Percentiles rank a stretch among this genome's conserved stretches.
phyloP scores from a whole-genome alignment of 768 basidiomycete species.

The Panaeolus papilionaceus region DNA sequence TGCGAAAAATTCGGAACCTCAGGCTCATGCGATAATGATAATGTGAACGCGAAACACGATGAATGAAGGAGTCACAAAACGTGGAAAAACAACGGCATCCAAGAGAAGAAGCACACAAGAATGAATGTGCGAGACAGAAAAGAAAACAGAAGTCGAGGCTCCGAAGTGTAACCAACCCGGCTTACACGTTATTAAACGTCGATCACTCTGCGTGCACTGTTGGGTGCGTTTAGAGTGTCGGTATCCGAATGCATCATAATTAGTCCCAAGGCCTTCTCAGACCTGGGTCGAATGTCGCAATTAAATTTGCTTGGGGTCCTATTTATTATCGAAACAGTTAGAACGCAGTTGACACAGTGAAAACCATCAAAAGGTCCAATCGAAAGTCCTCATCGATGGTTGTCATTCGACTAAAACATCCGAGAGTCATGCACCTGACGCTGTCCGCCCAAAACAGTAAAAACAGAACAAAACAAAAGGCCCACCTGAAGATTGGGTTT shows the following conservation, averaged over 20 bases:
- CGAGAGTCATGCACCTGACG: not conserved
- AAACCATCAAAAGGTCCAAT: not conserved
- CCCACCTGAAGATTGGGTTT: constrained; percentile 35
- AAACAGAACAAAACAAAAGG: not conserved
- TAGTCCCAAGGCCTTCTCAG: constrained; percentile 27
- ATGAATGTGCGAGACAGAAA: not conserved
- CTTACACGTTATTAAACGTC: not conserved
- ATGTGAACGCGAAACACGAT: not conserved
- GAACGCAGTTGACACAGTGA: not conserved
- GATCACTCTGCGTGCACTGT: not conserved
- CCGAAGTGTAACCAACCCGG: not conserved
- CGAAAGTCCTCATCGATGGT: not conserved
- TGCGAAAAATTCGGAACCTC: not conserved
- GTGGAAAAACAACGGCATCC: not conserved
- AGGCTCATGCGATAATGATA: not conserved
- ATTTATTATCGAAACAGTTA: not conserved
- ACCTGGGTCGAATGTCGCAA: constrained; percentile 35
- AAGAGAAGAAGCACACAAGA: not conserved
- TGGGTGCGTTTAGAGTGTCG: not conserved
- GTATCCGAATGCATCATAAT: constrained; percentile 15
- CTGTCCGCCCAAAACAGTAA: not conserved
- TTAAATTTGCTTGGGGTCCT: constrained; percentile 34
- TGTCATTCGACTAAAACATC: constrained; percentile 8
- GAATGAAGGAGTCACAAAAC: not conserved
- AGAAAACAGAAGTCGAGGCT: not conserved